Conservation (phyloP, 257 asterid genomes). For the Ligustrum vulgare region DNA sequence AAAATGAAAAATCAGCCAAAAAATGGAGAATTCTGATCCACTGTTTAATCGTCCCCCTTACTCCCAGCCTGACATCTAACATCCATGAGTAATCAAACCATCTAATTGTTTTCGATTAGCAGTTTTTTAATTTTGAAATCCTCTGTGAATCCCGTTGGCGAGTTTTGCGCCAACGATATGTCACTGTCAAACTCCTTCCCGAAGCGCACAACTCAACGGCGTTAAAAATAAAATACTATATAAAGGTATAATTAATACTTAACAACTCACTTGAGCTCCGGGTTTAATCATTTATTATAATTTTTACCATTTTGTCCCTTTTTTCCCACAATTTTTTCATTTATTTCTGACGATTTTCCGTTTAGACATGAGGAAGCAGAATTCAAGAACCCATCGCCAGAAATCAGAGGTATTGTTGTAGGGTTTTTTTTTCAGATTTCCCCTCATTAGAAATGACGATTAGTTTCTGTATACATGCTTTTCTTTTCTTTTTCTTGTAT, state of each 20-base stretch:
- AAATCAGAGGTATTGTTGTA: conserved; percentile 35
- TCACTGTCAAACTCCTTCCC: not conserved
- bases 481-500: conserved; percentile 22
- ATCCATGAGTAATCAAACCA: not conserved
- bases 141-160: not conserved
- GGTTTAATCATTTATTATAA: not conserved
- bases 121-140: not conserved
- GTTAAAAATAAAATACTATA: too few relatives aligned
- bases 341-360: not conserved
- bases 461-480: not conserved
- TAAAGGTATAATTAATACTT: not conserved
- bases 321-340: not conserved
- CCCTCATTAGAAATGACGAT: not conserved
- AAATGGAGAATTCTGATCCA: not conserved
- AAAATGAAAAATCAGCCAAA: not conserved
- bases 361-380: conserved; percentile 35
- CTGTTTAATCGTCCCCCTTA: not conserved
- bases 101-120: not conserved
- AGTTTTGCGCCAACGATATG: not conserved
- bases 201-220: not conserved
- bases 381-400: conserved; percentile 26
- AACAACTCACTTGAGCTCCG: not conserved
- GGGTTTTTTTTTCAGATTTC: not conserved
- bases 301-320: not conserved
- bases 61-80: not conserved